Evolutionary conservation across 345 rosid genomes (phyloP), one percentile per base, ranked within the genome.

Genomic region (Pistacia vera): DNA sequence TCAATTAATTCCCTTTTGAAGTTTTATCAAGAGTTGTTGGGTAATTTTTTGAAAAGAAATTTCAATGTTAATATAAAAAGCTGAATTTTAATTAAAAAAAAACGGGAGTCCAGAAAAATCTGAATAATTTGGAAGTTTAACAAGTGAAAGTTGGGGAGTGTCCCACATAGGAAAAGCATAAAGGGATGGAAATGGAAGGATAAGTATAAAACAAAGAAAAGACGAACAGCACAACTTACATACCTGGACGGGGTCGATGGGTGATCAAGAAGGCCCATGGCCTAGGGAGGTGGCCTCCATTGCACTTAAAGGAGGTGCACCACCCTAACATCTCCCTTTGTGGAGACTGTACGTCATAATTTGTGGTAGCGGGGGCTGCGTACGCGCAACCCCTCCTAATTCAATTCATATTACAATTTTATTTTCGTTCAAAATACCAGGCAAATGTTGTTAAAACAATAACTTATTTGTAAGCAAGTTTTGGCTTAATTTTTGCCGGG

Each of bases 161-260:
- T 74, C 70, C 77, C 77, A 74, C 71, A 74, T 74, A 2, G 70
- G 0, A 9, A 1, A 20, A 64, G 25, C 3, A 18, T 2, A 20
- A 13, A 38, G 33, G 8, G 2, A 2, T 22, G 10, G 17, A 55
- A 5, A 25, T 6, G 62, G 12, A 56, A 54, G 16, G 4, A 3
- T 2, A 11, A 22, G 10, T 13, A 74, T 74, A 52, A 63, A 64
- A 20, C 8, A 12, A 35, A 52, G 77, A 16, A 54, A 63, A 16
- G 1, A 11, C 0, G 0, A 0, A 22, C 25, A 22, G 25, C 25
- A 0, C 0, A 1, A 63, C 36, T 72, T 78, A 73, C 81, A 78
- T 78, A 73, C 81, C 81, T 73, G 81, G 81, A 73, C 81, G 81
- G 77, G 81, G 81, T 73, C 81, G 8, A 73, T 67, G 77, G 81